Conservation (phyloP, 2,329 filamentous ascomycete genomes). For the Xylaria sp. region DNA sequence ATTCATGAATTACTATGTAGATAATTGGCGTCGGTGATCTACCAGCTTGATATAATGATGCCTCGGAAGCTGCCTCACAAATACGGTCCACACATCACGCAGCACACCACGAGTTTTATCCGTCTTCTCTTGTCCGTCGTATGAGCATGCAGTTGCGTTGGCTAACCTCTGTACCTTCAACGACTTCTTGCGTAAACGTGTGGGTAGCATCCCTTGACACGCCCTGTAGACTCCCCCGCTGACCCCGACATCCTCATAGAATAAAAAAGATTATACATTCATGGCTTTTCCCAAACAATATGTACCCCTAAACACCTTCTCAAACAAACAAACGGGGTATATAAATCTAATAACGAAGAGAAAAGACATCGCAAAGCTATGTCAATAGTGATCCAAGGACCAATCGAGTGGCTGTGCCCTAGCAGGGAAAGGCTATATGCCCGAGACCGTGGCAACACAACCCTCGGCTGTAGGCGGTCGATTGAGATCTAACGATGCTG, state of each 20-base stretch:
- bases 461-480: conserved; percentile 41
- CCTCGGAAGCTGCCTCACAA: not conserved
- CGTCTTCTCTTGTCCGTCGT: conserved; percentile 36
- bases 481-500: conserved; percentile 45
- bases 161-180: conserved; percentile 24
- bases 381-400: conserved; percentile 25
- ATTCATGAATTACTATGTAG: conserved; percentile 30
- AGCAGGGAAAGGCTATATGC: conserved; percentile 29
- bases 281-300: conserved; percentile 49
- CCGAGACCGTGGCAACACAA: conserved; percentile 30
- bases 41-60: conserved; percentile 7
- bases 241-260: conserved; percentile 31
- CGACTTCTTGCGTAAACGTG: conserved; percentile 39
- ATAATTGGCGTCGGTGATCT: conserved; percentile 17
- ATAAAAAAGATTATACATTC: conserved; percentile 46
- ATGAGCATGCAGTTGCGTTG: conserved; percentile 34
- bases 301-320: conserved; percentile 48
- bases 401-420: conserved; percentile 34
- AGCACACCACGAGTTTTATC: conserved; percentile 7
- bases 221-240: conserved; percentile 20
- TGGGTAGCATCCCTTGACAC: conserved; percentile 39
- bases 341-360: conserved; percentile 54
- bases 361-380: conserved; percentile 48
- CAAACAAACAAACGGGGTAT: conserved; percentile 53
- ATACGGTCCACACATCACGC: not conserved